phyloP scores from a whole-genome alignment of 495 filamentous ascomycete genomes.

The Apodospora peruviana region DNA sequence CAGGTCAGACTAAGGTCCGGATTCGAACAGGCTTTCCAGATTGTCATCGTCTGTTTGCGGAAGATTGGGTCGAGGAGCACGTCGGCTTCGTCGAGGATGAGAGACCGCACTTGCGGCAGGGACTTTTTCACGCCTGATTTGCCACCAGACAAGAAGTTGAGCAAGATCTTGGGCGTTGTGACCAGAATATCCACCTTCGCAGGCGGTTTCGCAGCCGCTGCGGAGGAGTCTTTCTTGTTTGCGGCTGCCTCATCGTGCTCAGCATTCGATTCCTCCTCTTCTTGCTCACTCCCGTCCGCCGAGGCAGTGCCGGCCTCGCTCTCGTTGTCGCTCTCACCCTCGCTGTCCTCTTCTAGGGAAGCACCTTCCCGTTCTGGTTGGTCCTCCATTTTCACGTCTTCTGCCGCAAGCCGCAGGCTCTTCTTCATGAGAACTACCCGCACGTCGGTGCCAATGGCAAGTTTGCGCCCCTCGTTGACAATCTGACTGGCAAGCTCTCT shows the following conservation, averaged over 20 bases:
- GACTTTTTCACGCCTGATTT: constrained; percentile 35
- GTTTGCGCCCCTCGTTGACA: constrained; percentile 82
- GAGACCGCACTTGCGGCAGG: constrained; percentile 58
- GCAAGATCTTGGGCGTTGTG: constrained; percentile 74
- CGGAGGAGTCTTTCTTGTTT: constrained; percentile 9
- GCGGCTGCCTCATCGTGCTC: constrained; percentile 29
- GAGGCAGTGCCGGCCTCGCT: constrained; percentile 19
- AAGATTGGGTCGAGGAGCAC: constrained; percentile 89
- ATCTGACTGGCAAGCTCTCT: constrained; percentile 90
- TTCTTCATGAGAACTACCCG: constrained; percentile 80
- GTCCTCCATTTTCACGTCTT: constrained; percentile 32
- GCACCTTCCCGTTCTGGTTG: constrained; percentile 39
- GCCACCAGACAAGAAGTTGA: constrained; percentile 62
- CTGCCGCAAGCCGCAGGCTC: constrained; percentile 62
- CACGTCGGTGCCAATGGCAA: constrained; percentile 70
- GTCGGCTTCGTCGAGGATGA: constrained; percentile 92
- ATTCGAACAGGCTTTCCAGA: constrained; percentile 74
- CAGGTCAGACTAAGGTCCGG: constrained; percentile 64
- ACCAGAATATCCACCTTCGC: constrained; percentile 80
- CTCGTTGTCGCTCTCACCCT: constrained; percentile 16
- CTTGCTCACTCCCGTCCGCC: constrained; percentile 23
- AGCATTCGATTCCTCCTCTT: constrained; percentile 28
- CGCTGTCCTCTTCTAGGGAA: constrained; percentile 24
- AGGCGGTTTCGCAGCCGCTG: constrained; percentile 28
- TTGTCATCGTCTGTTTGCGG: constrained; percentile 77